Percentiles rank a stretch among this genome's conserved stretches.
phyloP scores from a whole-genome alignment of 2,329 filamentous ascomycete genomes.

The Penicillium thymicola region DNA sequence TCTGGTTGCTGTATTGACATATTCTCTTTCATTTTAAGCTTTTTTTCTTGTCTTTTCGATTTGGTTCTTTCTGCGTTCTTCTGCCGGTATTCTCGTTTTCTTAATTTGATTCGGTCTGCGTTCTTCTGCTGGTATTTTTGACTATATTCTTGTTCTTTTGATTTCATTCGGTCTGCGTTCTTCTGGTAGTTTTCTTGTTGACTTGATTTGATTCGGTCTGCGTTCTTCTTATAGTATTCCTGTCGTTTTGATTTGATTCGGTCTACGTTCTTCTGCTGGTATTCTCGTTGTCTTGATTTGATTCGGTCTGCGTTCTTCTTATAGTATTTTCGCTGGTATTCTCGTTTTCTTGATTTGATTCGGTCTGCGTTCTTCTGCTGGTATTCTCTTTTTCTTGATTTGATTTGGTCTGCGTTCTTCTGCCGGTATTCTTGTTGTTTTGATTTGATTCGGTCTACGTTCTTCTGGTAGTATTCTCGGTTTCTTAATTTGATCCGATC shows the following conservation, averaged over 20 bases:
- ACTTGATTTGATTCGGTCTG: not conserved
- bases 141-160: rapidly evolving
- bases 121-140: not conserved
- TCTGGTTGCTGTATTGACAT: too few relatives aligned
- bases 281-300: not conserved
- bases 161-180: not conserved
- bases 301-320: not conserved
- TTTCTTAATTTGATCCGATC: not conserved
- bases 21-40: not conserved
- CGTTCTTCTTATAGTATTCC: not conserved
- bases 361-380: not conserved
- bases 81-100: too few relatives aligned
- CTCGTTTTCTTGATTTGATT: rapidly evolving
- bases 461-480: not conserved
- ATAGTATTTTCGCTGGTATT: rapidly evolving
- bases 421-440: not conserved
- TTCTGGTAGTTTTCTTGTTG: not conserved
- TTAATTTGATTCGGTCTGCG: not conserved
- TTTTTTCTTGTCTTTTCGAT: not conserved
- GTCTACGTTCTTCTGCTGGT: not conserved
- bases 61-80: not conserved
- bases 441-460: not conserved
- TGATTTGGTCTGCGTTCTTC: not conserved
- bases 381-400: rapidly evolving
- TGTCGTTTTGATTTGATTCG: rapidly evolving